Evolutionary conservation across 352 stramenopile species (phyloP), one percentile per base, ranked within the genome.

Genomic region (Aphanomyces astaci): DNA sequence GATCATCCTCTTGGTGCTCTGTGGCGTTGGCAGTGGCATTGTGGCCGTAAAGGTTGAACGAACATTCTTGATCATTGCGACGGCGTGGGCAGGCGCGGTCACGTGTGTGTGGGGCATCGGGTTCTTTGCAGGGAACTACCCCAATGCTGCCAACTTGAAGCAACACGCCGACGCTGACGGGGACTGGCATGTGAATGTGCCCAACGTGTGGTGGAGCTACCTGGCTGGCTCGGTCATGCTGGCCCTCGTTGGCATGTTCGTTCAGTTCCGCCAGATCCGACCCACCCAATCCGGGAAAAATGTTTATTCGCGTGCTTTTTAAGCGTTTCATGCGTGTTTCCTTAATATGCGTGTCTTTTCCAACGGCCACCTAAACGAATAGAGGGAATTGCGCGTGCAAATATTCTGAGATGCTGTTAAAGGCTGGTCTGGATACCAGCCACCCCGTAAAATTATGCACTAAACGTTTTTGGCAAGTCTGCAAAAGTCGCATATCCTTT

Each of bases 191-290:
- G n/a, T n/a, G n/a, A n/a, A n/a, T n/a, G n/a, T n/a, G n/a, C n/a
- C n/a, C n/a, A 15, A 15, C 7, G 36, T 15, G n/a, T 89, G 81
- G 81, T 88, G 80, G 80, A 78, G 28, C 9, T 90, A 90, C 64
- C 54, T 86, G 19, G 77, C 63, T 0, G 76, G 73, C 24, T 85
- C 80, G 46, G 51, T 87, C 5, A 73, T 88, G 71, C 76, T 90
- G 45, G 81, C 77, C 30, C 60, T 74, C 25, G 46, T 90, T 10
- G 80, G 79, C 15, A 66, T 87, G 54, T 72, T 77, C 27, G 64
- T 90, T 13, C 82, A 89, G 65, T 86, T 87, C 72, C 73, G 13
- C 13, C 4, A 27, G 9, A 7, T 25, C n/a, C n/a, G n/a, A n/a
- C n/a, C n/a, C n/a, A n/a, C n/a, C n/a, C 36, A 43, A 43, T 15